phyloP scores from a whole-genome alignment of 2,329 filamentous ascomycete genomes.

The Colletotrichum tofieldiae region DNA sequence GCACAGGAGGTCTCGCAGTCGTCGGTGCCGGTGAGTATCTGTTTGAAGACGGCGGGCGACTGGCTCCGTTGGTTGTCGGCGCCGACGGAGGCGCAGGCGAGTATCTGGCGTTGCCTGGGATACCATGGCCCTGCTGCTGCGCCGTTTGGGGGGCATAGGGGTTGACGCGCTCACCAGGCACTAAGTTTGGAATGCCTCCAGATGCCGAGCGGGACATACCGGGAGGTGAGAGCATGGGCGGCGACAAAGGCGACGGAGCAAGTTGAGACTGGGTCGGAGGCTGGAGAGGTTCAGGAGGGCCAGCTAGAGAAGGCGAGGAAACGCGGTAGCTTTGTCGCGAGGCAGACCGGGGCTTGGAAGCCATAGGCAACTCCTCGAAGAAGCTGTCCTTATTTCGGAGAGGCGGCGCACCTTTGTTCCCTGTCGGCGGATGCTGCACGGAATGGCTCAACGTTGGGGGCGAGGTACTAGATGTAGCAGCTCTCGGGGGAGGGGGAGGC shows the following conservation, averaged over 20 bases:
- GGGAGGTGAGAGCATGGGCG: conserved; percentile 35
- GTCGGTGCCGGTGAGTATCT: conserved; percentile 70
- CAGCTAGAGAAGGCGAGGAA: conserved; percentile 60
- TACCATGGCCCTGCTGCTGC: conserved; percentile 51
- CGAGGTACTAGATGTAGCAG: conserved; percentile 38
- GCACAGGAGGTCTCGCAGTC: conserved; percentile 56
- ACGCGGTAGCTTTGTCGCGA: conserved; percentile 66
- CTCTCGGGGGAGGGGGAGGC: conserved; percentile 39
- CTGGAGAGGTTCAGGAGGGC: conserved; percentile 53
- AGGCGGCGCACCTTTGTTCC: conserved; percentile 54
- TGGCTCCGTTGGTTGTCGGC: conserved; percentile 57
- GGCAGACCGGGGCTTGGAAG: conserved; percentile 73
- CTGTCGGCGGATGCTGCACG: conserved; percentile 50
- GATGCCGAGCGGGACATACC: conserved; percentile 39
- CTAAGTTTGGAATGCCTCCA: conserved; percentile 58
- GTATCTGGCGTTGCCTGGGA: conserved; percentile 67
- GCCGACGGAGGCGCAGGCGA: conserved; percentile 70
- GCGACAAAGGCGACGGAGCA: conserved; percentile 43
- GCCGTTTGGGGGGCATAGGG: conserved; percentile 67
- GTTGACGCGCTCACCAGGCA: conserved; percentile 67
- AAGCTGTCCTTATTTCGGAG: conserved; percentile 70
- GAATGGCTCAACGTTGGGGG: conserved; percentile 58
- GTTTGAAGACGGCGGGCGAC: conserved; percentile 57
- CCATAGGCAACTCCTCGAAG: conserved; percentile 83
- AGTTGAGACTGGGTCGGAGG: conserved; percentile 48